These are phyloP conservation scores for Eremochloa ophiuroides DNA, from an alignment of 176 grass and related monocot species.

Conservation along the genomic window DNA sequence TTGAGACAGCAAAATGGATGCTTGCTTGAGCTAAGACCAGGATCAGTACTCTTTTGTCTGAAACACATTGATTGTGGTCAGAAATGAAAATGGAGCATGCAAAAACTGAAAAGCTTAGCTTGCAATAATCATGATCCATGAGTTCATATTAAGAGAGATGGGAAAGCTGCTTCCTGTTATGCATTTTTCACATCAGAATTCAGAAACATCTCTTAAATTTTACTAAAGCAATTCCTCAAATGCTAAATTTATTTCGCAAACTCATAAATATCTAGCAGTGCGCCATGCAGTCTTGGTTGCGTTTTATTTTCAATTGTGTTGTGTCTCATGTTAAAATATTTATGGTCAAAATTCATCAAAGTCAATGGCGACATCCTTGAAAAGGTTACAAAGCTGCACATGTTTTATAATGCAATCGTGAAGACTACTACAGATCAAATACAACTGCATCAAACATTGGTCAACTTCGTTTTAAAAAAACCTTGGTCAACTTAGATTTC, in stretches of 20 bases:
- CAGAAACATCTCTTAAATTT: background rate
- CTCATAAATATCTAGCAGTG: background rate
- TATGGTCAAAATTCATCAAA: background rate
- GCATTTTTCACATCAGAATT: constrained; percentile 8
- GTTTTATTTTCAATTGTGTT: background rate
- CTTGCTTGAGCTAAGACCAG: constrained; percentile 84
- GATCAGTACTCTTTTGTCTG: constrained; percentile 89
- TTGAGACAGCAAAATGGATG: constrained; percentile 70
- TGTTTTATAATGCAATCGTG: background rate
- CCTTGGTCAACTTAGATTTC: background rate
- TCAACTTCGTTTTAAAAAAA: too few species aligned
- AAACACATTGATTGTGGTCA: constrained; percentile 29
- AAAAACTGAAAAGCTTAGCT: constrained; percentile 1
- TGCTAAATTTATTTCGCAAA: background rate
- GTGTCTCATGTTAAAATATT: background rate
- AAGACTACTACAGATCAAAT: background rate
- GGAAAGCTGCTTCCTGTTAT: background rate
- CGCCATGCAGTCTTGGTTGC: background rate
- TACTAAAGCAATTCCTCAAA: background rate
- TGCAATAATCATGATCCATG: background rate
- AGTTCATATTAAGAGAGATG: background rate
- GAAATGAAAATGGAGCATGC: background rate
- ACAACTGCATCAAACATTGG: background rate
- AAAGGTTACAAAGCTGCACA: background rate
- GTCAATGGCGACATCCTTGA: background rate